These are phyloP conservation scores for Piromyces finnis DNA, from an alignment of 192 early-diverging fungal species.

Conservation along the genomic window DNA sequence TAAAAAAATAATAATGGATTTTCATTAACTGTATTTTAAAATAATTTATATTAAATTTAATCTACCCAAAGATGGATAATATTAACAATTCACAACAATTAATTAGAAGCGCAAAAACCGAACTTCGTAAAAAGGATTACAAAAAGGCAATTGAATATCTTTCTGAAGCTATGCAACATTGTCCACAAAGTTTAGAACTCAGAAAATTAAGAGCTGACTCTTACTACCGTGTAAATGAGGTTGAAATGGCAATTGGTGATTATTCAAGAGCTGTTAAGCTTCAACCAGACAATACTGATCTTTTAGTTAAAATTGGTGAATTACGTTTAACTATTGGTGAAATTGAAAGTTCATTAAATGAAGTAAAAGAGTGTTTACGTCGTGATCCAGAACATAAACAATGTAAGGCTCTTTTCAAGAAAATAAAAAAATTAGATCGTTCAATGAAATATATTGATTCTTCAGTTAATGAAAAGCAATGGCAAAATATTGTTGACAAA, in stretches of 20 bases:
- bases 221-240: slow-evolving; percentile 47
- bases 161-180: slow-evolving; percentile 25
- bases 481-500: slow-evolving; percentile 30
- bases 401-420: slow-evolving; percentile 60
- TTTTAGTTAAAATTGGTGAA: slow-evolving; percentile 42
- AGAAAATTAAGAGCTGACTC: slow-evolving; percentile 52
- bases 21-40: too few species aligned
- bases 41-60: too few species aligned
- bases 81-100: not conserved
- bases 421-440: slow-evolving; percentile 59
- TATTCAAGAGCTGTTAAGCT: slow-evolving; percentile 53
- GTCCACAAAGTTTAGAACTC: slow-evolving; percentile 31
- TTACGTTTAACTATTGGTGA: slow-evolving; percentile 55
- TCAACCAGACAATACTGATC: slow-evolving; percentile 38
- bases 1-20: too few species aligned
- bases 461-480: slow-evolving; percentile 34
- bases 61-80: too few species aligned
- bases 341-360: slow-evolving; percentile 40
- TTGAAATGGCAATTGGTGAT: slow-evolving; percentile 76
- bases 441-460: slow-evolving; percentile 34
- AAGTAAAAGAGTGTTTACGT: slow-evolving; percentile 69
- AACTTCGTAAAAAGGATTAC: slow-evolving; percentile 15
- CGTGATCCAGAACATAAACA: slow-evolving; percentile 81
- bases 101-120: slow-evolving; percentile 4
- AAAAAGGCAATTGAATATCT: slow-evolving; percentile 25